A percentile compares a stretch with the other conserved stretches of the same genome.
Evolutionary conservation across 768 basidiomycete genomes (phyloP).

Genomic region (Russula emetica): DNA sequence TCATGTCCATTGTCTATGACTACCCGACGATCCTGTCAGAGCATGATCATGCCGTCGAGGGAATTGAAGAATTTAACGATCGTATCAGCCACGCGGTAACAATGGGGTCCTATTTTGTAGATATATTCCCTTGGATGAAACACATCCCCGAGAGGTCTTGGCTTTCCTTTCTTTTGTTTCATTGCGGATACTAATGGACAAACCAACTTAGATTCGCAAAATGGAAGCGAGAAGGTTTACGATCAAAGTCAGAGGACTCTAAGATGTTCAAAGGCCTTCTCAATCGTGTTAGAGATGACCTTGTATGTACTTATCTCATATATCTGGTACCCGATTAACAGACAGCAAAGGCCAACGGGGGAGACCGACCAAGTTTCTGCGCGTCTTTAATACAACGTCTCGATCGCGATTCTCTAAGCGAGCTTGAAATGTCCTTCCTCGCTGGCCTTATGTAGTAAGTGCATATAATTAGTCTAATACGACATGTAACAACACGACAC

Average conservation of each 20-base stretch:
- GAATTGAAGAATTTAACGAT: background rate
- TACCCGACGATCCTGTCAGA: slow-evolving; percentile 8
- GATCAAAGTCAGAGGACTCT: background rate
- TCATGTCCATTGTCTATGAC: slow-evolving; percentile 32
- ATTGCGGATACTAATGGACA: background rate
- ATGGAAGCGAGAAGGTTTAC: slow-evolving; percentile 6
- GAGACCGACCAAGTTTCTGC: background rate
- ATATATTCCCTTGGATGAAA: slow-evolving; percentile 17
- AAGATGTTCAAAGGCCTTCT: slow-evolving; percentile 9
- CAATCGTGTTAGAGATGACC: slow-evolving; percentile 4
- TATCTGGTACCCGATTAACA: background rate
- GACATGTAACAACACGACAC: background rate
- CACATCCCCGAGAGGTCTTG: slow-evolving; percentile 16
- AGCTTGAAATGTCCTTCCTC: background rate
- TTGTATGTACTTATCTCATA: background rate
- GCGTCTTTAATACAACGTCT: slow-evolving; percentile 2
- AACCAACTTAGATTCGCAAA: slow-evolving; percentile 6
- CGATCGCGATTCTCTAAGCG: background rate
- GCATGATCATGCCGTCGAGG: background rate
- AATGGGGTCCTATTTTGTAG: background rate
- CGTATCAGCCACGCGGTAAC: background rate
- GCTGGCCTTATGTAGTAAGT: slow-evolving; percentile 2
- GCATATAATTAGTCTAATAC: background rate
- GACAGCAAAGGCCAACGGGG: background rate
- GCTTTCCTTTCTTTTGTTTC: background rate